These are phyloP conservation scores for Kodamaea hsintzibuensis DNA, from an alignment of 805 yeast genomes.

Conservation along the genomic window DNA sequence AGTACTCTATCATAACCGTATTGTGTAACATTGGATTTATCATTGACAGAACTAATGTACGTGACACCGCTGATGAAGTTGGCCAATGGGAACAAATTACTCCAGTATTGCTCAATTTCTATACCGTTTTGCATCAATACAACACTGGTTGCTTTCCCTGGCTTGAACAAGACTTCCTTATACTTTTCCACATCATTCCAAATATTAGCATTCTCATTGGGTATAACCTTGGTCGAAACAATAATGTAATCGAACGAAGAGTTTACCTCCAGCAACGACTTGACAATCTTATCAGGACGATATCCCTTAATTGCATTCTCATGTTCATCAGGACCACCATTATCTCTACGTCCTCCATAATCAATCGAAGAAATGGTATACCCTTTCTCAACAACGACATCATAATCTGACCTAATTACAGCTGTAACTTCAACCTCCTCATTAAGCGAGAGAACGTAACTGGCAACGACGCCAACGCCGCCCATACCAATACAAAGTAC, in stretches of 20 bases:
- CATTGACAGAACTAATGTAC: constrained; percentile 34
- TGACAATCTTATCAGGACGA: constrained; percentile 29
- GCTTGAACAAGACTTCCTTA: constrained; percentile 13
- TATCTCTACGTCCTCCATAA: constrained; percentile 25
- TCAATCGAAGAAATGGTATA: constrained; percentile 31
- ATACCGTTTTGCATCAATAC: constrained; percentile 44
- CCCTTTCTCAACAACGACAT: constrained; percentile 26
- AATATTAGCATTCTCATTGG: constrained; percentile 21
- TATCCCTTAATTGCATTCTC: constrained; percentile 20
- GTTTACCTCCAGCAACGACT: constrained; percentile 23
- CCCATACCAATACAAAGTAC: constrained; percentile 85
- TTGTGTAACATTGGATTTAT: constrained; percentile 31
- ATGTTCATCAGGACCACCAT: constrained; percentile 16
- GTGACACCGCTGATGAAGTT: constrained; percentile 39
- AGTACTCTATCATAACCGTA: constrained; percentile 16
- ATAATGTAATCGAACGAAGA: constrained; percentile 34
- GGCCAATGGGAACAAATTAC: constrained; percentile 31
- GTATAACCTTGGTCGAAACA: constrained; percentile 36
- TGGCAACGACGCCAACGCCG: constrained; percentile 82
- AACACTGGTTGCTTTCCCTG: constrained; percentile 22
- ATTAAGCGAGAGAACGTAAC: constrained; percentile 44
- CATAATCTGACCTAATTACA: constrained; percentile 33
- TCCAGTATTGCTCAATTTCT: constrained; percentile 35
- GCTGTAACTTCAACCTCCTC: constrained; percentile 30
- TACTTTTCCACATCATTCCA: constrained; percentile 25